phyloP scores from a whole-genome alignment of 1,284 basidiomycete genomes.

The Stereum hirsutum region DNA sequence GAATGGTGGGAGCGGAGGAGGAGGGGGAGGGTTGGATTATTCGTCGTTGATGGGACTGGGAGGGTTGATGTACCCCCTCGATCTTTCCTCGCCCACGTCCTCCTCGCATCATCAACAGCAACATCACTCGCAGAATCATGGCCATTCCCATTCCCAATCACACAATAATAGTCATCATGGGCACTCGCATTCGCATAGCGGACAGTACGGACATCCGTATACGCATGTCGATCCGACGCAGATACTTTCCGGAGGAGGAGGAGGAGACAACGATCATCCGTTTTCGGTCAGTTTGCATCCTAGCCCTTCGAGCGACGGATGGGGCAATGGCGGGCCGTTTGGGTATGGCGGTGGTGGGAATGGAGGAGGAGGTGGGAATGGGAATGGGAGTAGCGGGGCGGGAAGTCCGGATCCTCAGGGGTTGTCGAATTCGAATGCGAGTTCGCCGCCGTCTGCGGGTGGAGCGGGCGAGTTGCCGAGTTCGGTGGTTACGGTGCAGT shows the following conservation, averaged over 20 bases:
- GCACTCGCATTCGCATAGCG: no score
- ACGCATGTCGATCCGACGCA: constrained; percentile 87
- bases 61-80: constrained; percentile 47
- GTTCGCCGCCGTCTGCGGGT: constrained; percentile 60
- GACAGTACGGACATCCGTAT: constrained; percentile 42
- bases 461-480: no score
- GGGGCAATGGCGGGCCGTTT: no score
- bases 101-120: no score
- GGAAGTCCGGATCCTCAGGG: constrained; percentile 72
- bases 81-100: not conserved
- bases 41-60: constrained; percentile 53
- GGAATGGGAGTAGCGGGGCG: constrained; percentile 52
- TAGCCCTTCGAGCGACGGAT: constrained; percentile 74
- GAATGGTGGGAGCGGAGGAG: no score
- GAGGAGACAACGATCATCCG: constrained; percentile 29
- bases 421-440: constrained; percentile 47
- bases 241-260: constrained; percentile 53
- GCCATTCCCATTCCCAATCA: no score
- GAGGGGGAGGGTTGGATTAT: constrained; percentile 55
- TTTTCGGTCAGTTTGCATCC: constrained; percentile 47
- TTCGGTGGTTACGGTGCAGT: no score
- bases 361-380: no score
- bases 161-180: no score
- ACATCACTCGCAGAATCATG: no score
- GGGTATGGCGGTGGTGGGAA: no score